Percentiles rank a stretch among this genome's conserved stretches.
phyloP scores from a whole-genome alignment of 805 yeast genomes.

The Candida maltosa region DNA sequence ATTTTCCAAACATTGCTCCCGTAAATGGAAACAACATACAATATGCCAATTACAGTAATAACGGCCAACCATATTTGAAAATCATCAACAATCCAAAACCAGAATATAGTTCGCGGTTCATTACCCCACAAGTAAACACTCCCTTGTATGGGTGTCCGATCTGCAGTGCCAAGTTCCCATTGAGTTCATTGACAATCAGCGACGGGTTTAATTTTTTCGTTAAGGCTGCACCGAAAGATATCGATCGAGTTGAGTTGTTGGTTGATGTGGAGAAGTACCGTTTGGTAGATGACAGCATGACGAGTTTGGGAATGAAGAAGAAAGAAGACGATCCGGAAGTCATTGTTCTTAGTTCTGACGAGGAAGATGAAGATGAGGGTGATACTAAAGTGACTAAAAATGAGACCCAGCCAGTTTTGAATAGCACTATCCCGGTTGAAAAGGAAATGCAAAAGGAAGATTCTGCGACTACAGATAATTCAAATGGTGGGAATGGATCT shows the following conservation, averaged over 20 bases:
- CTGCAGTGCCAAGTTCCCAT: conserved; percentile 32
- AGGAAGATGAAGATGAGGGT: neutral
- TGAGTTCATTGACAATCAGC: conserved; percentile 32
- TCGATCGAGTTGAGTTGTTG: conserved; percentile 31
- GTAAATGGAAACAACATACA: neutral
- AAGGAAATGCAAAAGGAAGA: too few species aligned
- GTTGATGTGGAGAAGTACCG: conserved; percentile 31
- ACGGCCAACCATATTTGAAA: conserved; percentile 3
- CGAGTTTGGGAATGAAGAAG: too few species aligned
- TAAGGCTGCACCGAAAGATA: conserved; percentile 32
- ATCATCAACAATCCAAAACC: neutral
- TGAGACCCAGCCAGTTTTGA: neutral
- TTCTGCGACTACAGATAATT: neutral
- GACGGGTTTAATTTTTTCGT: conserved; percentile 41
- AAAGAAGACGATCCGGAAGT: too few species aligned
- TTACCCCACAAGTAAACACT: conserved; percentile 7
- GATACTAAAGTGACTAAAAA: neutral
- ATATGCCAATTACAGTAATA: neutral
- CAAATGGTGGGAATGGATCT: neutral
- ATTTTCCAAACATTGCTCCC: neutral
- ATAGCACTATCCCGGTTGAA: too few species aligned
- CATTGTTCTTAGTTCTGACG: neutral
- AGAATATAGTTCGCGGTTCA: conserved; percentile 3
- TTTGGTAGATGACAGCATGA: conserved; percentile 29
- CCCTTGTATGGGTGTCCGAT: conserved; percentile 39